Evolutionary conservation across 805 yeast species (phyloP).

Genomic region (Starmerella bombicola): DNA sequence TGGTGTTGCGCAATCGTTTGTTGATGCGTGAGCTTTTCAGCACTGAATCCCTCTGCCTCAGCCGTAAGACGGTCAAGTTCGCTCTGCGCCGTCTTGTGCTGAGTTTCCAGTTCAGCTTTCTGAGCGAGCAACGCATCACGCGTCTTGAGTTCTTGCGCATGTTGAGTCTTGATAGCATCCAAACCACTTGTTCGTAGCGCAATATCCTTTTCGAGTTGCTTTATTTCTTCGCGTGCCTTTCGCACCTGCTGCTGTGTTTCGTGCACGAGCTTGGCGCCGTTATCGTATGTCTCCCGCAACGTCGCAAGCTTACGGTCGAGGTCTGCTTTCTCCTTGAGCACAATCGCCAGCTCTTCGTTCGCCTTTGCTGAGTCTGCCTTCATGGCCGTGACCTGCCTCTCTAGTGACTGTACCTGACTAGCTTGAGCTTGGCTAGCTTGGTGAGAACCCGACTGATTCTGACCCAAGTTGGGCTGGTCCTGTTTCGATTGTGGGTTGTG

Average conservation of each 20-base stretch:
- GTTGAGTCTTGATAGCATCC: slow-evolving; percentile 21
- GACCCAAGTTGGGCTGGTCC: not conserved
- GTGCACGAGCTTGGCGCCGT: slow-evolving; percentile 63
- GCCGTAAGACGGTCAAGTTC: slow-evolving; percentile 1
- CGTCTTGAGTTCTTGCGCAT: slow-evolving; percentile 9
- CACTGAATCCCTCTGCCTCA: slow-evolving; percentile 5
- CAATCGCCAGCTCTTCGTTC: slow-evolving; percentile 60
- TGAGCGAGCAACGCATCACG: slow-evolving; percentile 2
- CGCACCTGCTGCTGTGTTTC: slow-evolving; percentile 50
- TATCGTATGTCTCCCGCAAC: slow-evolving; percentile 59
- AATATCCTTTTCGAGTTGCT: slow-evolving; percentile 22
- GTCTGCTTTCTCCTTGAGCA: slow-evolving; percentile 52
- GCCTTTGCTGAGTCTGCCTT: slow-evolving; percentile 32
- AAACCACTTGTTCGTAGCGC: slow-evolving; percentile 22
- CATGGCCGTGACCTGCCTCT: slow-evolving; percentile 8
- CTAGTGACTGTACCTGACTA: not conserved
- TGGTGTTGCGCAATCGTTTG: slow-evolving; percentile 10
- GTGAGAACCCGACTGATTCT: not conserved
- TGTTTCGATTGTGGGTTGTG: not conserved
- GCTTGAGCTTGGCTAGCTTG: not conserved
- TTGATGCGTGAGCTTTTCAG: slow-evolving; percentile 13
- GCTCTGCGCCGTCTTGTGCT: slow-evolving; percentile 14
- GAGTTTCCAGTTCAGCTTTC: slow-evolving; percentile 21
- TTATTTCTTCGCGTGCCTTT: slow-evolving; percentile 45
- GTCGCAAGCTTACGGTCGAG: slow-evolving; percentile 58